Conservation (phyloP, 176 grass and related monocot genomes). For the Metroxylon sagu region DNA sequence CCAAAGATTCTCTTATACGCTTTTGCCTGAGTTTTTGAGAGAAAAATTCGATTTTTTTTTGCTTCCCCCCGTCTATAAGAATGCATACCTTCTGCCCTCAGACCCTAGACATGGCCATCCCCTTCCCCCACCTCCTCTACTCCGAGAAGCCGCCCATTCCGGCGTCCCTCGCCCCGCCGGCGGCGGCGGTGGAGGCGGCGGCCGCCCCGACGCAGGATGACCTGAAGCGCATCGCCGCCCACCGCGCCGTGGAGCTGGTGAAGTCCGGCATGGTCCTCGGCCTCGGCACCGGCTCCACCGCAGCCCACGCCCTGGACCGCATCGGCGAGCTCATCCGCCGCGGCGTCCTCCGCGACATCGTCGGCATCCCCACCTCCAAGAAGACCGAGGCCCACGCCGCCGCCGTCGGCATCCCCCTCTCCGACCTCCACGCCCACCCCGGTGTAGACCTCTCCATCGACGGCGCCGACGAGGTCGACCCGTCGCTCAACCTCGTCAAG, state of each 20-base stretch:
- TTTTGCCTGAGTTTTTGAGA: too few species aligned
- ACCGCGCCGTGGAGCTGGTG: slow-evolving; percentile 4
- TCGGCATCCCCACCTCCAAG: slow-evolving; percentile 10
- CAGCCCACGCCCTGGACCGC: not conserved
- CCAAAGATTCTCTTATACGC: too few species aligned
- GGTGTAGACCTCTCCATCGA: slow-evolving; percentile 5
- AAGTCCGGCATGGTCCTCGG: slow-evolving; percentile 2
- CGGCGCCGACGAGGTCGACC: slow-evolving; percentile 12
- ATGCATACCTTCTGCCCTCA: too few species aligned
- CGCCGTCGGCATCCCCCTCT: not conserved
- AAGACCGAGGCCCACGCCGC: not conserved
- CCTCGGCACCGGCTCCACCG: slow-evolving; percentile 10
- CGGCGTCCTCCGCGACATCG: not conserved
- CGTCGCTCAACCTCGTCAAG: not conserved
- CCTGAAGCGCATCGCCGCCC: not conserved
- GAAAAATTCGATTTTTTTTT: too few species aligned
- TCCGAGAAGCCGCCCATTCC: too few species aligned
- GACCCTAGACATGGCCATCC: too few species aligned
- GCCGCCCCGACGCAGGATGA: too few species aligned
- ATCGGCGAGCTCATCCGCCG: not conserved
- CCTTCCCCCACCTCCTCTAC: too few species aligned
- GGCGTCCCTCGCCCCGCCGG: too few species aligned
- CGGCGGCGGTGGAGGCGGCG: too few species aligned
- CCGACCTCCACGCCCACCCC: not conserved
- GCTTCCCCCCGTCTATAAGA: too few species aligned